phyloP scores from a whole-genome alignment of 208 protist species.

The Naegleria gruberi region DNA sequence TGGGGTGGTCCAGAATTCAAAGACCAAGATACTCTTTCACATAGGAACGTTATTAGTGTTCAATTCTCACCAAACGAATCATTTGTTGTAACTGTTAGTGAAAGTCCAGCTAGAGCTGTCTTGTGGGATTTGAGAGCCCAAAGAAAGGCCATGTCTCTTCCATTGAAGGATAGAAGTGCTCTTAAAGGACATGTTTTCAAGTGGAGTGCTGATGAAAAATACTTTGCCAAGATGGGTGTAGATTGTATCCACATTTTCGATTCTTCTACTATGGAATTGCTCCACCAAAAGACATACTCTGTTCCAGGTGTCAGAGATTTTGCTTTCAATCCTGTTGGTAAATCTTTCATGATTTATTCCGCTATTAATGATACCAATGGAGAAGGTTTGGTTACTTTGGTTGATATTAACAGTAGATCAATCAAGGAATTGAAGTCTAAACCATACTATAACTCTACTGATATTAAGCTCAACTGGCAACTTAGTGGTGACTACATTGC shows the following conservation, averaged over 20 bases:
- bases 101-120: neutral
- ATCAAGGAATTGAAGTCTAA: neutral
- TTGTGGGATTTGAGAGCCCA: neutral
- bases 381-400: neutral
- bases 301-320: neutral
- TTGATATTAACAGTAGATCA: neutral
- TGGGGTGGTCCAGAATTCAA: neutral
- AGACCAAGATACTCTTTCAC: neutral
- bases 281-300: neutral
- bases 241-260: neutral
- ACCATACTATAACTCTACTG: neutral
- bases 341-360: neutral
- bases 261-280: neutral
- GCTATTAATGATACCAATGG: neutral
- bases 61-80: conserved; percentile 5
- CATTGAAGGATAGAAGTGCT: no score
- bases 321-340: neutral
- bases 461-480: neutral
- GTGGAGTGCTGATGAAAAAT: neutral
- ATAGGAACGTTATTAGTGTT: neutral
- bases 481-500: neutral
- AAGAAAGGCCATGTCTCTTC: neutral
- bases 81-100: neutral
- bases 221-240: neutral
- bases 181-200: neutral